Evolutionary conservation across 139 green algal species (phyloP), one percentile per base, ranked within the genome.

Genomic region (Chlorella sp.): DNA sequence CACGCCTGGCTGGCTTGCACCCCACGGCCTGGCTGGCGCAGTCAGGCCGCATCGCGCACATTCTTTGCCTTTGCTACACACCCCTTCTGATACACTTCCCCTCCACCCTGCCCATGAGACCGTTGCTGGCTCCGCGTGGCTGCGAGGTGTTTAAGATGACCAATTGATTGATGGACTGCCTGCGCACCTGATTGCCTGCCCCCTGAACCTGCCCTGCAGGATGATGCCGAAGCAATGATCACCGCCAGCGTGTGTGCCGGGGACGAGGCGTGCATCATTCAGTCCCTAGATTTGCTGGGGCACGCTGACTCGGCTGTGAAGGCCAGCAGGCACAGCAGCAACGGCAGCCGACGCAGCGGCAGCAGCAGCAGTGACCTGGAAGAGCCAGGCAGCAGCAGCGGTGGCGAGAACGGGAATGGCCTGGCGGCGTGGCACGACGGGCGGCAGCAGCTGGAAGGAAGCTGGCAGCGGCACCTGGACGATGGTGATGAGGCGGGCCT

Each of bases 191-290:
- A n/a, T 57, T 57, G 5, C 48, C 48, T 57, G 48, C 48, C 66
- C 66, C 66, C 66, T 73, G 22, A 9, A 14, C 24, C 26, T 14
- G 5, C 64, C 21, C 4, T 57, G 40, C 68, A 88, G 84, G 84
- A 88, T n/a, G 92, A 96, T 40, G 96, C 96, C 12, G 93, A 96
- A 83, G 85, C 89, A 36, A 69, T 90, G 48, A 90, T 86, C 40
- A 64, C 32, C 0, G 61, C 76, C 37, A 81, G 48, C n/a, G n/a
- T 90, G 78, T 90, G 82, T 22, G 57, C 12, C 39, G 82, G 83
- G 28, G 83, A 88, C 73, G 16, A 34, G 60, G 39, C 21, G 15
- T 86, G 86, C 90, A 39, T 89, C 12, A 22, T 66, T 19, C 2
- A 76, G 9, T 86, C 79, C 5, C 34, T 92, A 36, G 85, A 90